Percentiles rank a stretch among this genome's conserved stretches.
These are phyloP conservation scores for Polymyxa betae DNA, from an alignment of 208 protist species.

Conservation along the genomic window DNA sequence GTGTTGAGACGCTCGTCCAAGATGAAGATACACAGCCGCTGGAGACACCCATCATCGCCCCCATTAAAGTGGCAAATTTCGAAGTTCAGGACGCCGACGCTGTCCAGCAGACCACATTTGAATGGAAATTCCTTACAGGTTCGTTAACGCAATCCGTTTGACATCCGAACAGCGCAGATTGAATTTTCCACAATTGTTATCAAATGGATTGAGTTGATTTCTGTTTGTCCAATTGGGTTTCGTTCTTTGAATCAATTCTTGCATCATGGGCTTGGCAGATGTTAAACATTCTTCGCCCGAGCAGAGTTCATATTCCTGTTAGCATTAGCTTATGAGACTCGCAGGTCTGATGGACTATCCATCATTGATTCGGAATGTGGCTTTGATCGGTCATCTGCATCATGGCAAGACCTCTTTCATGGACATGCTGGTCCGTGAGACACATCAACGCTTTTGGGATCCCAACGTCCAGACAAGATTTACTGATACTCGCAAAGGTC, in stretches of 20 bases:
- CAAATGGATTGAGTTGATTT: neutral
- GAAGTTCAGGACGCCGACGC: conserved; percentile 71
- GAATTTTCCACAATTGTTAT: neutral
- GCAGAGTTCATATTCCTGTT: neutral
- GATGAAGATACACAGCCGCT: conserved; percentile 88
- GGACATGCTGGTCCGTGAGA: conserved; percentile 81
- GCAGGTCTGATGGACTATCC: conserved; percentile 70
- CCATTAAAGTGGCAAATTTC: conserved; percentile 75
- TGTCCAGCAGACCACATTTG: conserved; percentile 73
- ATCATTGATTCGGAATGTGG: conserved; percentile 87
- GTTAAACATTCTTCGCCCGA: no score
- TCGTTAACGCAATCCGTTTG: neutral
- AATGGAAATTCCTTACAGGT: conserved; percentile 62
- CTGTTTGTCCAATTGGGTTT: neutral
- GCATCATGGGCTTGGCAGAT: neutral
- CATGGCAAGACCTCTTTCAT: conserved; percentile 96
- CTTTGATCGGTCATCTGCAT: conserved; percentile 89
- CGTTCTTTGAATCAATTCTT: neutral
- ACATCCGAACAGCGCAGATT: neutral
- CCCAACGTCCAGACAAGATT: neutral
- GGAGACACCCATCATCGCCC: conserved; percentile 84
- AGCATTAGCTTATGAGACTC: neutral
- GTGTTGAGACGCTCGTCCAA: conserved; percentile 82
- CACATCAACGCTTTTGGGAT: conserved; percentile 73
- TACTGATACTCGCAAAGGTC: conserved; percentile 42